Percentiles rank a stretch among this genome's conserved stretches.
These are phyloP conservation scores for Penicillium digitatum DNA, from an alignment of 2,329 filamentous ascomycete species.

Conservation along the genomic window DNA sequence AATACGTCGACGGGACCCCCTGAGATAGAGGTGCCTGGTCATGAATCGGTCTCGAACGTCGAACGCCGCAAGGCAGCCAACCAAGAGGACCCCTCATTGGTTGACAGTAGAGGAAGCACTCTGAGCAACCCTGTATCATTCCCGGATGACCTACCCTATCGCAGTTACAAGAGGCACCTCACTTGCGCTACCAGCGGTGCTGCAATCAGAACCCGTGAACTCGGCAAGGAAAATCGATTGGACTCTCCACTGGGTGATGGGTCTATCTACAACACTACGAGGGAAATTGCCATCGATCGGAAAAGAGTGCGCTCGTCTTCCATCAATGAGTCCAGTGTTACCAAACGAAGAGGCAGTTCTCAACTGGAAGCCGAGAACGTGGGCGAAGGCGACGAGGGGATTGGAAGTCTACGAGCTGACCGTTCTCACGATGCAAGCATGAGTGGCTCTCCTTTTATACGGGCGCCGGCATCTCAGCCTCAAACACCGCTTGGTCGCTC, in stretches of 20 bases:
- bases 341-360: slow-evolving; percentile 29
- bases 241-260: slow-evolving; percentile 19
- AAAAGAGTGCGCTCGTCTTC: slow-evolving; percentile 37
- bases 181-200: slow-evolving; percentile 9
- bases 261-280: slow-evolving; percentile 8
- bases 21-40: slow-evolving; percentile 29
- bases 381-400: slow-evolving; percentile 20
- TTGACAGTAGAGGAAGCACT: slow-evolving; percentile 19
- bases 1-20: slow-evolving; percentile 8
- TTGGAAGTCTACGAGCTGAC: slow-evolving; percentile 24
- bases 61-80: slow-evolving; percentile 10
- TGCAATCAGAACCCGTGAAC: slow-evolving; percentile 6
- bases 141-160: slow-evolving; percentile 14
- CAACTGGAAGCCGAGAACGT: slow-evolving; percentile 26
- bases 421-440: slow-evolving; percentile 38
- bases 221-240: slow-evolving; percentile 16
- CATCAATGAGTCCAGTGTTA: slow-evolving; percentile 24
- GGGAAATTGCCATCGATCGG: slow-evolving; percentile 12
- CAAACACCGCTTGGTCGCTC: slow-evolving; percentile 31
- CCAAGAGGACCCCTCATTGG: slow-evolving; percentile 16
- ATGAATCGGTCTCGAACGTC: slow-evolving; percentile 4
- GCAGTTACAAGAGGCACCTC: slow-evolving; percentile 12
- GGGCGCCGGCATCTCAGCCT: slow-evolving; percentile 36
- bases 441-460: slow-evolving; percentile 49
- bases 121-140: slow-evolving; percentile 13